Conservation (phyloP, 768 basidiomycete genomes). For the Paxillus ammoniavirescens region DNA sequence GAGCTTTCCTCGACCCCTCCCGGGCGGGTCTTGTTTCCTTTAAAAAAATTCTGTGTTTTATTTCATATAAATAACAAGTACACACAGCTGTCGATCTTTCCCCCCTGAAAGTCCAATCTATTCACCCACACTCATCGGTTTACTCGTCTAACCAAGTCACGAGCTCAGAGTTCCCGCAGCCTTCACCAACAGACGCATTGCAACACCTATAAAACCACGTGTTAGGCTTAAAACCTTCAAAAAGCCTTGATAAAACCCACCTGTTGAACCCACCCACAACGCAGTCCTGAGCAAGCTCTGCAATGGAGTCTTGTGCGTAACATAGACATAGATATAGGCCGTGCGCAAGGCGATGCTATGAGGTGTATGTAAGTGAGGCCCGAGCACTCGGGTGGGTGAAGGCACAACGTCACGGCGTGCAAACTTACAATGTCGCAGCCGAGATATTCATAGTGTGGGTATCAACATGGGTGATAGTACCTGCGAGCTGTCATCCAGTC, state of each 20-base stretch:
- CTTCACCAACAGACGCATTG: neutral
- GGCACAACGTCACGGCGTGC: neutral
- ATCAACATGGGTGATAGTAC: neutral
- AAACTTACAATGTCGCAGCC: neutral
- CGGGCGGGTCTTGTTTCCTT: too few relatives aligned
- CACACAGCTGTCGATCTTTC: too few relatives aligned
- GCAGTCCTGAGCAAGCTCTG: neutral
- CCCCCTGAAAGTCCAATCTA: too few relatives aligned
- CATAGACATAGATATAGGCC: neutral
- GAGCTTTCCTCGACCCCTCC: too few relatives aligned
- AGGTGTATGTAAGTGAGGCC: neutral
- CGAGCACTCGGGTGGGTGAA: too few relatives aligned
- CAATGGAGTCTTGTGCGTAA: neutral
- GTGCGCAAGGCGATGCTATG: constrained; percentile 1
- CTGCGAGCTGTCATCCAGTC: neutral
- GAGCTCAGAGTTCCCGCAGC: neutral
- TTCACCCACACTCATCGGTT: too few relatives aligned
- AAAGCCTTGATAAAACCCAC: neutral
- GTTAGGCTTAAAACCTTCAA: neutral
- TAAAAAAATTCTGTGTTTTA: too few relatives aligned
- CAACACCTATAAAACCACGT: neutral
- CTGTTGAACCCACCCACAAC: neutral
- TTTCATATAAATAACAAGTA: too few relatives aligned
- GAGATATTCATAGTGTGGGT: neutral
- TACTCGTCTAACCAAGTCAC: neutral